Evolutionary conservation across 768 basidiomycete species (phyloP).

Genomic region (Serendipita sp.): DNA sequence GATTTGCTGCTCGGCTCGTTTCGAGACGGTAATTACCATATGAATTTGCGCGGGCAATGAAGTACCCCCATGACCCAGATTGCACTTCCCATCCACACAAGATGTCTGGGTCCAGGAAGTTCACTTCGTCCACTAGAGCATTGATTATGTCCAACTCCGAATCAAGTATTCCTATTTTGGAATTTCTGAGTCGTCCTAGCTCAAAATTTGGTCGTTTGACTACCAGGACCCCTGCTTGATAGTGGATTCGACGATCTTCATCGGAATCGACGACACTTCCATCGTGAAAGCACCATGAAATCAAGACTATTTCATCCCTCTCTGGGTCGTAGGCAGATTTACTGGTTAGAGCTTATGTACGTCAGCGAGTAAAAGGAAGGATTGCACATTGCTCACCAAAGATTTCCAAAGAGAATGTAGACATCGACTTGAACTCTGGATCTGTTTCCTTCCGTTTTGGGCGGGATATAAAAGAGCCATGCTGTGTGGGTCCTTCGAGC

Average conservation of each 20-base stretch:
- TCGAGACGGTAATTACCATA: conserved; percentile 32
- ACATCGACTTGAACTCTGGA: conserved; percentile 53
- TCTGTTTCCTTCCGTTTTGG: conserved; percentile 40
- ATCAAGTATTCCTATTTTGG: conserved; percentile 36
- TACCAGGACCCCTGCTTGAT: conserved; percentile 37
- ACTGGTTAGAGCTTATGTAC: conserved; percentile 30
- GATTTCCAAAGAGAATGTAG: conserved; percentile 65
- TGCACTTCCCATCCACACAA: conserved; percentile 89
- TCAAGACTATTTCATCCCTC: conserved; percentile 45
- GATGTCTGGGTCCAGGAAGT: conserved; percentile 79
- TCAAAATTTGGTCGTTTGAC: conserved; percentile 29
- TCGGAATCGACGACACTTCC: conserved; percentile 25
- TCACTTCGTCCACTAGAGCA: conserved; percentile 50
- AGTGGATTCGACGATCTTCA: conserved; percentile 20
- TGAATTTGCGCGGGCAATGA: conserved; percentile 45
- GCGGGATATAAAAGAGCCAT: conserved; percentile 41
- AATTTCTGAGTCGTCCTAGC: conserved; percentile 28
- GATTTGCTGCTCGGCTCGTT: not conserved
- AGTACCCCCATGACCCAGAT: conserved; percentile 77
- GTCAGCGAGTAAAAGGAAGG: not conserved
- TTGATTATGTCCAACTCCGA: conserved; percentile 75
- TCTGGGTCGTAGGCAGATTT: conserved; percentile 50
- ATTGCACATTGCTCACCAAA: conserved; percentile 44
- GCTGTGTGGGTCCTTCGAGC: conserved; percentile 66
- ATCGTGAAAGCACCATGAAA: conserved; percentile 61